Percentiles rank a stretch among this genome's conserved stretches.
These are phyloP conservation scores for Wickerhamomyces strasburgensis DNA, from an alignment of 805 yeast genomes.

Conservation along the genomic window DNA sequence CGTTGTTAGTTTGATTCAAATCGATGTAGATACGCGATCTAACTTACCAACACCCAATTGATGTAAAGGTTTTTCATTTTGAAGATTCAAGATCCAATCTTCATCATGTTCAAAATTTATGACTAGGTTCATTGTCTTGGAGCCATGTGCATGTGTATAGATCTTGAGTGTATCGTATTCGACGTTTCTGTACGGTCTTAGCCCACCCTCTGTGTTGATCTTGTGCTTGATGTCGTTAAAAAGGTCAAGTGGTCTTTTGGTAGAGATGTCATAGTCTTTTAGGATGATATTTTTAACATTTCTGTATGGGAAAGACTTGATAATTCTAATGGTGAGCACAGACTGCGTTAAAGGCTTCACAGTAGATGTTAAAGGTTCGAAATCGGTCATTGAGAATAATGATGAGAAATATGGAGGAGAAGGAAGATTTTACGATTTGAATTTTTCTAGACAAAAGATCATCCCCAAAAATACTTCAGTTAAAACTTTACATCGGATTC, in stretches of 20 bases:
- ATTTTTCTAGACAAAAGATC: no score
- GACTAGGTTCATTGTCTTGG: constrained; percentile 88
- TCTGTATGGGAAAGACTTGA: constrained; percentile 89
- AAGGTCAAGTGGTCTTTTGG: constrained; percentile 60
- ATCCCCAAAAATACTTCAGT: no score
- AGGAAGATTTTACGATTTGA: no score
- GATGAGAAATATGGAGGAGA: no score
- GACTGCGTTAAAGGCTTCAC: constrained; percentile 60
- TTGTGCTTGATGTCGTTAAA: constrained; percentile 44
- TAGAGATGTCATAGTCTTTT: constrained; percentile 63
- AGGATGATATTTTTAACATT: constrained; percentile 76
- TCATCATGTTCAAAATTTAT: constrained; percentile 84
- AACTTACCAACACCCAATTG: constrained; percentile 33
- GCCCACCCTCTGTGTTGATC: constrained; percentile 55
- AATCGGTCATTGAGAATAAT: constrained; percentile 23
- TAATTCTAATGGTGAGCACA: constrained; percentile 75
- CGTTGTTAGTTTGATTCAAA: constrained; percentile 9
- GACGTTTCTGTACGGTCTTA: constrained; percentile 79
- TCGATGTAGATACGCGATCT: no score
- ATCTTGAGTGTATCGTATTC: constrained; percentile 72
- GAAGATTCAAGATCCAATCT: constrained; percentile 55
- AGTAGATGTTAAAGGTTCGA: constrained; percentile 75
- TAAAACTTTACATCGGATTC: no score
- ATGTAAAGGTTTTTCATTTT: constrained; percentile 32
- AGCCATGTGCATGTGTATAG: constrained; percentile 91